phyloP scores from a whole-genome alignment of 2,329 filamentous ascomycete genomes.

The Juglanconis sp. region DNA sequence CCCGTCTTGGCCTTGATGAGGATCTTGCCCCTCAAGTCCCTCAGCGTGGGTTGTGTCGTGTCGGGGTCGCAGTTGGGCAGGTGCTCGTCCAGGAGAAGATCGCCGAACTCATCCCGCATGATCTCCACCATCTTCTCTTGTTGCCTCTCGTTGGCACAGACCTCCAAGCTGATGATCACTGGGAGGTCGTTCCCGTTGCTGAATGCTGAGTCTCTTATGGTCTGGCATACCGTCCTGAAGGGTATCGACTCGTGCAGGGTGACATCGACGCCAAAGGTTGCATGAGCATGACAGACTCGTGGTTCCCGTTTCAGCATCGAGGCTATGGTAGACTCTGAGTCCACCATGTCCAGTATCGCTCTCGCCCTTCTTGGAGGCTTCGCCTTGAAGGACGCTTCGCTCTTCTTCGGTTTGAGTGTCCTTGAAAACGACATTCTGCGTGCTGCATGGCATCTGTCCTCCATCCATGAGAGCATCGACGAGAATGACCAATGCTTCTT shows the following conservation, averaged over 20 bases:
- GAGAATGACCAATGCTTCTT: constrained; percentile 22
- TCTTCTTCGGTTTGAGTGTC: constrained; percentile 7
- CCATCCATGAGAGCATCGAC: constrained; percentile 20
- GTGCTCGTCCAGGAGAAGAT: constrained; percentile 62
- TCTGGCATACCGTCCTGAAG: constrained; percentile 82
- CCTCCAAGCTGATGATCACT: constrained; percentile 87
- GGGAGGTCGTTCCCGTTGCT: constrained; percentile 66
- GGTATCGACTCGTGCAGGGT: constrained; percentile 79
- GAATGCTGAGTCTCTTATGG: constrained; percentile 77
- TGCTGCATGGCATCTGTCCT: constrained; percentile 8
- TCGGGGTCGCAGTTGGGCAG: constrained; percentile 49
- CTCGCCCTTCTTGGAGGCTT: constrained; percentile 3
- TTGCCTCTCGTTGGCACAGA: constrained; percentile 77
- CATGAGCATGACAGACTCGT: constrained; percentile 67
- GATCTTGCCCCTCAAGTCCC: constrained; percentile 74
- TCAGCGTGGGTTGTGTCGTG: constrained; percentile 63
- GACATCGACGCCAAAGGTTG: constrained; percentile 42
- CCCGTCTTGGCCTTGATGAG: constrained; percentile 73
- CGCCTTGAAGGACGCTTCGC: constrained; percentile 19
- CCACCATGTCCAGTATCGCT: constrained; percentile 8
- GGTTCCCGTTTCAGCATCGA: constrained; percentile 56
- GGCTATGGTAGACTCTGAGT: constrained; percentile 12
- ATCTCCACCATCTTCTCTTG: constrained; percentile 92
- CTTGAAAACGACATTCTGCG: background rate
- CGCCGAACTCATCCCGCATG: constrained; percentile 84